Evolutionary conservation across 805 yeast species (phyloP).

Genomic region (Sungouiozyma intestinalis): DNA sequence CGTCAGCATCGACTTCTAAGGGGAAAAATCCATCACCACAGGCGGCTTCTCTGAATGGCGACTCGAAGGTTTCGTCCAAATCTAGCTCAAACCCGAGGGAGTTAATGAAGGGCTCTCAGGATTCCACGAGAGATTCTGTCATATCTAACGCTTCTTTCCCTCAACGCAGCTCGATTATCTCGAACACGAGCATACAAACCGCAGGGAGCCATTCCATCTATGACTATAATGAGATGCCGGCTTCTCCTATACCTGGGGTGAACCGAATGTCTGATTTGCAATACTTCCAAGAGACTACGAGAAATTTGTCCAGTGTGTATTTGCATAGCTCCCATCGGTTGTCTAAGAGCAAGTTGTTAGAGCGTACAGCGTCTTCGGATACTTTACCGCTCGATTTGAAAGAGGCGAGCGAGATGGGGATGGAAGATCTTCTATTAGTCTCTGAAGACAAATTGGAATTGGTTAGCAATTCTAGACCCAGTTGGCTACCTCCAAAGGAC

Average conservation of each 20-base stretch:
- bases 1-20: neutral
- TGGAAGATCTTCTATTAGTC: conserved; percentile 51
- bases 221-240: conserved; percentile 30
- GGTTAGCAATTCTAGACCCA: conserved; percentile 55
- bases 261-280: conserved; percentile 21
- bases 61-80: conserved; percentile 1
- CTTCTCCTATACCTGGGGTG: conserved; percentile 42
- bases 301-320: conserved; percentile 34
- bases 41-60: neutral
- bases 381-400: conserved; percentile 31
- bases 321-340: conserved; percentile 29
- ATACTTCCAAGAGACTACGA: conserved; percentile 28
- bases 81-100: neutral
- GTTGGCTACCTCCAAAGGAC: conserved; percentile 61
- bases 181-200: conserved; percentile 7
- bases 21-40: neutral
- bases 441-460: conserved; percentile 49
- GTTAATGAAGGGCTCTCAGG: neutral
- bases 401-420: conserved; percentile 30
- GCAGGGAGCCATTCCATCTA: neutral
- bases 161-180: neutral
- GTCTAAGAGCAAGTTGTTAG: conserved; percentile 29
- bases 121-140: neutral
- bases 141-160: neutral
- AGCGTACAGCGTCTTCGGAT: conserved; percentile 28